Evolutionary conservation across 202 grass and related monocot species (phyloP).

Genomic region (Cymbopogon flexuosus): DNA sequence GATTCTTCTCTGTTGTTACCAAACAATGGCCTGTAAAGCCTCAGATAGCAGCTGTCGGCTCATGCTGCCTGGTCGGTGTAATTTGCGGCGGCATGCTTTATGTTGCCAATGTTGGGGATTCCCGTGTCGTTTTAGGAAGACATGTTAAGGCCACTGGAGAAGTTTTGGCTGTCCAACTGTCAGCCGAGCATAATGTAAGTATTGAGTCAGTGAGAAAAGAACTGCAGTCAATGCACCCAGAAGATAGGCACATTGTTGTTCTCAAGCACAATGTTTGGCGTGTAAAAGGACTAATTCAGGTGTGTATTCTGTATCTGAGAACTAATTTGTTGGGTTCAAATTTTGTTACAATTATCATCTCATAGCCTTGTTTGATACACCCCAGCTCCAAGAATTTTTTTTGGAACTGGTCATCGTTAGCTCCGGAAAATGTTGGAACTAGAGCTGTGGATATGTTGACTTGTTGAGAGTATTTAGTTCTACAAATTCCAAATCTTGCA

Average conservation of each 20-base stretch:
- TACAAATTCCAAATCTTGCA: not conserved
- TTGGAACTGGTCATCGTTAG: not conserved
- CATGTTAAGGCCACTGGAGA: constrained; percentile 88
- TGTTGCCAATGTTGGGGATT: constrained; percentile 86
- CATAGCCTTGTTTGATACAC: not conserved
- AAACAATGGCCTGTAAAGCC: constrained; percentile 86
- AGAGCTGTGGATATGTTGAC: not conserved
- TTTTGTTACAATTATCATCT: not conserved
- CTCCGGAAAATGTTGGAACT: not conserved
- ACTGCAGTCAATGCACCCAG: constrained; percentile 76
- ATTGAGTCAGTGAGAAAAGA: constrained; percentile 87
- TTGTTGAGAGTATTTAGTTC: not conserved
- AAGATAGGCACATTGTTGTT: constrained; percentile 82
- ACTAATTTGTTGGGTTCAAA: not conserved
- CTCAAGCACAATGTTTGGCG: constrained; percentile 99
- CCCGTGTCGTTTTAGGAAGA: constrained; percentile 76
- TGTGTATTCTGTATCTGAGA: constrained; percentile 24
- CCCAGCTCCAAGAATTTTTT: not conserved
- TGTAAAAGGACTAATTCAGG: constrained; percentile 98
- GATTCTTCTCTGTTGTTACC: constrained; percentile 80
- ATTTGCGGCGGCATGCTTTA: constrained; percentile 74
- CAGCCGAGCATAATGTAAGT: constrained; percentile 85
- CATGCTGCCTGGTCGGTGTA: constrained; percentile 91
- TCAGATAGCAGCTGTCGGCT: constrained; percentile 86
- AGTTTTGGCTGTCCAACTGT: constrained; percentile 83